Evolutionary conservation across 2,329 filamentous ascomycete species (phyloP), one percentile per base, ranked within the genome.

Genomic region (Rhynchosporium graminicola): DNA sequence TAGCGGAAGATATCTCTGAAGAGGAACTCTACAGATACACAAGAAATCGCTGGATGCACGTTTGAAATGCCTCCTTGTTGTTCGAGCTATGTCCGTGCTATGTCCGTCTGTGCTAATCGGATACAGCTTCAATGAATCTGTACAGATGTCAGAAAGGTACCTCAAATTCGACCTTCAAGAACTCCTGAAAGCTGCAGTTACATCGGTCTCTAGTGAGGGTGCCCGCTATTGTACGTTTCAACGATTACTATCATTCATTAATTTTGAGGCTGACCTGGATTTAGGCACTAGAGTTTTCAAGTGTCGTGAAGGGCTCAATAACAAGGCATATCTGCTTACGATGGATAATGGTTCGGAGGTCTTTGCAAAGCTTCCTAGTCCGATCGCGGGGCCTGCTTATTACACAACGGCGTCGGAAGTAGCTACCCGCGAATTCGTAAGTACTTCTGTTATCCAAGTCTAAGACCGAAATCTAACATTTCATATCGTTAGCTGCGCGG

Each of bases 1-100:
- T 26, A 50, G 46, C 29, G 26, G 46, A 50, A 50, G 46, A 50
- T 29, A 50, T 50, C 28, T 26, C 15, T 9, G 46, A 50, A 26
- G 46, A 50, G 46, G 46, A 50, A 29, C 46, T 50, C 26, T 50
- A 50, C 26, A 50, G 46, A 50, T 50, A 50, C 46, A 50, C 46
- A 50, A 29, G 46, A 12, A 50, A 50, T 50, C 46, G 46, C 20
- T 50, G 46, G 46, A 50, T 50, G 46, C 46, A 50, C 46, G 29
- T 50, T 50, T 50, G 46, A 36, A 6, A 36, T 36, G 5, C 9
- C 33, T 50, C 20, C 46, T 50, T 29, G 29, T 50, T 50, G 5
- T 50, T 29, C 46, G 46, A 50, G 26, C 45, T 20, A 20, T 50
- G 5, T 50, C 6, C 46, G 46, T 29, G 26, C 6, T 36, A 6